Percentiles rank a stretch among this genome's conserved stretches.
phyloP scores from a whole-genome alignment of 305 asterid species.

The Nicotiana rustica region DNA sequence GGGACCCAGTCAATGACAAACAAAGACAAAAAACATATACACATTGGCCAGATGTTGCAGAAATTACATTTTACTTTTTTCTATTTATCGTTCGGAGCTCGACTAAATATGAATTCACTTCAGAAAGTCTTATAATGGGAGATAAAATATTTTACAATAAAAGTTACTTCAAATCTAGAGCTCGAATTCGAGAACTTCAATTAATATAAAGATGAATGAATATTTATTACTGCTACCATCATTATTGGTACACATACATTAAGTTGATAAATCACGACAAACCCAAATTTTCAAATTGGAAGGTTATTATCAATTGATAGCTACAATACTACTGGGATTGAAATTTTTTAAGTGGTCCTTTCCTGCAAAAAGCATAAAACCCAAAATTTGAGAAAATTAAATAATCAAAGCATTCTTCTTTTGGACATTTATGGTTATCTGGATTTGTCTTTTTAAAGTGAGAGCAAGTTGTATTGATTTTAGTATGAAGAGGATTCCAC shows the following conservation, averaged over 20 bases:
- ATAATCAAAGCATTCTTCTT: background rate
- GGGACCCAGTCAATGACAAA: slow-evolving; percentile 20
- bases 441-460: slow-evolving; percentile 22
- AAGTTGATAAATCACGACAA: background rate
- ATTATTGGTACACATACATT: background rate
- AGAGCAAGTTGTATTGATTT: background rate
- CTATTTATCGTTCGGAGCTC: no score
- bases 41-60: slow-evolving; percentile 14
- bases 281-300: slow-evolving; percentile 22
- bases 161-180: no score
- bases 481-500: background rate
- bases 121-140: no score
- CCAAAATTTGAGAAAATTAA: slow-evolving; percentile 26
- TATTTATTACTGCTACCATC: no score
- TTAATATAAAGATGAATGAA: no score
- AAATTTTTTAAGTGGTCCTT: slow-evolving; percentile 27
- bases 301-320: slow-evolving; percentile 33
- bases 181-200: no score
- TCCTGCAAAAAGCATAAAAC: slow-evolving; percentile 30
- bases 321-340: slow-evolving; percentile 19
- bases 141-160: no score
- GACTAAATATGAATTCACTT: no score
- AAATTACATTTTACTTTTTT: slow-evolving; percentile 2
- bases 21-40: background rate
- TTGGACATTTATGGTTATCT: slow-evolving; percentile 7